These are phyloP conservation scores for Mycena kentingensis DNA, from an alignment of 768 basidiomycete species.

Conservation along the genomic window DNA sequence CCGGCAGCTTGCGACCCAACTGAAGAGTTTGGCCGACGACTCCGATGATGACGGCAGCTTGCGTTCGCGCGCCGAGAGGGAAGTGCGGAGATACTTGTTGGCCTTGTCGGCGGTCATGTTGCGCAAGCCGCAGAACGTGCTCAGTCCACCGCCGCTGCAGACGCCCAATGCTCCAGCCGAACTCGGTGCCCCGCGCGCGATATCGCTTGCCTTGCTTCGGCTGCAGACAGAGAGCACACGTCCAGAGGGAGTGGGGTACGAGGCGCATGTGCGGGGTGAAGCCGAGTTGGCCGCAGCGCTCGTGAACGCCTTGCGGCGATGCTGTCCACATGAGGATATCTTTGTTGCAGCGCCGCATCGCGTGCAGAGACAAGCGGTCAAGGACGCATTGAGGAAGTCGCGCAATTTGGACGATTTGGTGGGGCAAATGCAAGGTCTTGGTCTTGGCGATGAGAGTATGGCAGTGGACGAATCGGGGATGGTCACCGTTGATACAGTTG, in stretches of 20 bases:
- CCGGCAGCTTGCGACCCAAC: slow-evolving; percentile 38
- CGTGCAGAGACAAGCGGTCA: slow-evolving; percentile 54
- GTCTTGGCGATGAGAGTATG: slow-evolving; percentile 2
- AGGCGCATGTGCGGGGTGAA: slow-evolving; percentile 49
- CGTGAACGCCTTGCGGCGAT: slow-evolving; percentile 39
- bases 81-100: slow-evolving; percentile 40
- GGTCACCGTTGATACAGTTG: slow-evolving; percentile 52
- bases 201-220: slow-evolving; percentile 47
- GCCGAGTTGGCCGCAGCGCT: slow-evolving; percentile 48
- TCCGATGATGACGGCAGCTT: slow-evolving; percentile 25
- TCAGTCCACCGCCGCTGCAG: slow-evolving; percentile 29
- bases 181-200: slow-evolving; percentile 32
- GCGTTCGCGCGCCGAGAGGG: slow-evolving; percentile 15
- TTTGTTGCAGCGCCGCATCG: slow-evolving; percentile 57
- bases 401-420: slow-evolving; percentile 17
- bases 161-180: slow-evolving; percentile 19
- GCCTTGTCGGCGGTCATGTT: slow-evolving; percentile 49
- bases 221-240: slow-evolving; percentile 36
- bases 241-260: slow-evolving; percentile 43
- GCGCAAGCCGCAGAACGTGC: slow-evolving; percentile 37
- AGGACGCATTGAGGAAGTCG: slow-evolving; percentile 33
- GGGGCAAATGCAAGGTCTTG: slow-evolving; percentile 17
- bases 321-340: slow-evolving; percentile 45
- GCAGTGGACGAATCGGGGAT: slow-evolving; percentile 14
- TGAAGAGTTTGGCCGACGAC: slow-evolving; percentile 32